These are phyloP conservation scores for Microcera coccophila DNA, from an alignment of 2,329 filamentous ascomycete genomes.

Conservation along the genomic window DNA sequence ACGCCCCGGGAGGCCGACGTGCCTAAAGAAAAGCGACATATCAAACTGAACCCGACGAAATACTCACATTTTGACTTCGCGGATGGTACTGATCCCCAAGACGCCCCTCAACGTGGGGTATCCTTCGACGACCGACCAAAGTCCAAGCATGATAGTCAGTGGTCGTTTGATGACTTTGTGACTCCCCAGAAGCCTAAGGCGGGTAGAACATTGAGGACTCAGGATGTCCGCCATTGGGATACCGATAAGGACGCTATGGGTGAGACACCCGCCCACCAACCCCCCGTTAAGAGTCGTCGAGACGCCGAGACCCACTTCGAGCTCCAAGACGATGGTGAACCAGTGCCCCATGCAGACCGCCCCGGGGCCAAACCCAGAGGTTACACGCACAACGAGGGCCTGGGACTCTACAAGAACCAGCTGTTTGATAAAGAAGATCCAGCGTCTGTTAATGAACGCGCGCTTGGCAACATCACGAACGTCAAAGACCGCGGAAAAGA, in stretches of 20 bases:
- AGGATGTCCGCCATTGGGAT: conserved; percentile 77
- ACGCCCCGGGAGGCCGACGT: conserved; percentile 33
- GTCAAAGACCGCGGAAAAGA: conserved; percentile 69
- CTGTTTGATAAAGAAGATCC: conserved; percentile 59
- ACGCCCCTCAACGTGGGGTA: conserved; percentile 42
- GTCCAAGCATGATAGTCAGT: conserved; percentile 68
- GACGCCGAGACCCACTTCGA: conserved; percentile 83
- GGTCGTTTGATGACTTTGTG: conserved; percentile 83
- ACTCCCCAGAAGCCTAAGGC: conserved; percentile 72
- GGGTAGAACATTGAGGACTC: conserved; percentile 56
- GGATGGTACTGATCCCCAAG: conserved; percentile 56
- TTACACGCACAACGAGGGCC: conserved; percentile 61
- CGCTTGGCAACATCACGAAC: conserved; percentile 68
- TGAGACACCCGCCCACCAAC: conserved; percentile 56
- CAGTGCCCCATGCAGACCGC: conserved; percentile 46
- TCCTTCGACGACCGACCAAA: conserved; percentile 42
- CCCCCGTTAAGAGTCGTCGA: conserved; percentile 65
- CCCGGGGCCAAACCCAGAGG: conserved; percentile 47
- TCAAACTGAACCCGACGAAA: conserved; percentile 70
- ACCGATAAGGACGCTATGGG: conserved; percentile 55
- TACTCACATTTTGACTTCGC: conserved; percentile 83
- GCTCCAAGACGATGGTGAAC: conserved; percentile 69
- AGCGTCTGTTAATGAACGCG: conserved; percentile 36
- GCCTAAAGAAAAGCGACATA: conserved; percentile 43
- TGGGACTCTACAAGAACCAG: conserved; percentile 72